Evolutionary conservation across 1,139 yeast species (phyloP).

Genomic region (Taphrina wiesneri): DNA sequence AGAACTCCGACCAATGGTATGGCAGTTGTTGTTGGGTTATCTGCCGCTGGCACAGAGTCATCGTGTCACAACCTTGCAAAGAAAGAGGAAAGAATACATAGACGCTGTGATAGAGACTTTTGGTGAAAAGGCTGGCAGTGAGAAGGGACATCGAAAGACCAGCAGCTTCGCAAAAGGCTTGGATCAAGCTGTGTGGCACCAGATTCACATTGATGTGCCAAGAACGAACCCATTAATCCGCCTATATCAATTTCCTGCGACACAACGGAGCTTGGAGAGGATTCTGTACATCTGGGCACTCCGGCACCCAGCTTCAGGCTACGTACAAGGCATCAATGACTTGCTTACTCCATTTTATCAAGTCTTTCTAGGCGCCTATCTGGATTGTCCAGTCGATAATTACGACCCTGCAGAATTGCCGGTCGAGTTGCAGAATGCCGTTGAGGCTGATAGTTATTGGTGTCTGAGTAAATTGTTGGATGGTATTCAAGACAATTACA

Average conservation of each 20-base stretch:
- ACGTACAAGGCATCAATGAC: slow-evolving; percentile 98
- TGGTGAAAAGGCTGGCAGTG: slow-evolving; percentile 50
- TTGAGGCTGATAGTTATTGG: slow-evolving; percentile 98
- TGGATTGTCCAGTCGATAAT: slow-evolving; percentile 52
- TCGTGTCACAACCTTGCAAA: slow-evolving; percentile 64
- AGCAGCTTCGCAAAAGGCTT: slow-evolving; percentile 8
- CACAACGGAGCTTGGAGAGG: slow-evolving; percentile 74
- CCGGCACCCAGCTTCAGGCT: slow-evolving; percentile 96
- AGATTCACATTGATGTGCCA: slow-evolving; percentile 90
- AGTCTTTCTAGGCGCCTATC: slow-evolving; percentile 73
- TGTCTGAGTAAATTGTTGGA: slow-evolving; percentile 86
- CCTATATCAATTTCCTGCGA: slow-evolving; percentile 65
- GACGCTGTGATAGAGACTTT: slow-evolving; percentile 69
- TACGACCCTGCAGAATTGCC: slow-evolving; percentile 69
- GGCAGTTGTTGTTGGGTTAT: slow-evolving; percentile 90
- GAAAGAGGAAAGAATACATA: slow-evolving; percentile 82
- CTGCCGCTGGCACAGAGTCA: slow-evolving; percentile 81
- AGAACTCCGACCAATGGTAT: slow-evolving; percentile 74
- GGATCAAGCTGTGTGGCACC: slow-evolving; percentile 90
- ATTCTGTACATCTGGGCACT: slow-evolving; percentile 92
- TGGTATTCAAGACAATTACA: slow-evolving; percentile 93
- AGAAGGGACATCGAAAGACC: slow-evolving; percentile 38
- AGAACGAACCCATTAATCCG: slow-evolving; percentile 86
- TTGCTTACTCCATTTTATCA: slow-evolving; percentile 92
- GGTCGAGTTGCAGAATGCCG: slow-evolving; percentile 54